Conservation (phyloP, 108 stramenopile species). For the Epithemia pelagica region DNA sequence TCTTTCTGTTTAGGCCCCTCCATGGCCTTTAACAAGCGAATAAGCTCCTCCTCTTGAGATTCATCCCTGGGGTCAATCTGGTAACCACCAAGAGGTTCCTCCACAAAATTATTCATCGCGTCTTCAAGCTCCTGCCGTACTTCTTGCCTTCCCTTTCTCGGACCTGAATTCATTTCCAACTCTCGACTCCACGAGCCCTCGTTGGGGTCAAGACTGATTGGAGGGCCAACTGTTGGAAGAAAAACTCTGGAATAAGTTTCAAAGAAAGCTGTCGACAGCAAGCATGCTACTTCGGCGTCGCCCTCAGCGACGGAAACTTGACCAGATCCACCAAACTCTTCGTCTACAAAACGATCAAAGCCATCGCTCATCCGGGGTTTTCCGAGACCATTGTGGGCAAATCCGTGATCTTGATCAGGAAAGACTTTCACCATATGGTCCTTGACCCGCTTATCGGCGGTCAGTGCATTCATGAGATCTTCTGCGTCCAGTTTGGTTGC, state of each 20-base stretch:
- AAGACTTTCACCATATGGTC: constrained; percentile 83
- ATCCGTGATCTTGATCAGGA: constrained; percentile 72
- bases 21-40: constrained; percentile 30
- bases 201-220: constrained; percentile 50
- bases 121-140: constrained; percentile 66
- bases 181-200: constrained; percentile 34
- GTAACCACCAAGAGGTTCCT: constrained; percentile 44
- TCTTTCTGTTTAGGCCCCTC: constrained; percentile 29
- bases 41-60: constrained; percentile 28
- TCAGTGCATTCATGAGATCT: constrained; percentile 47
- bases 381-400: constrained; percentile 51
- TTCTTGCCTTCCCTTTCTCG: constrained; percentile 21
- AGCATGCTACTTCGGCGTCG: constrained; percentile 78
- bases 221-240: constrained; percentile 63
- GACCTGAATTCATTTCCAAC: constrained; percentile 23
- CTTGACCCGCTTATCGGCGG: constrained; percentile 55
- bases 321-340: constrained; percentile 63
- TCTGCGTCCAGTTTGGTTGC: constrained; percentile 66
- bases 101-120: constrained; percentile 44
- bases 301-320: constrained; percentile 23
- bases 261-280: constrained; percentile 81
- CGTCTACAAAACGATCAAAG: constrained; percentile 48
- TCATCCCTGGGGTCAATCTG: constrained; percentile 49
- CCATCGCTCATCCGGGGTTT: constrained; percentile 5
- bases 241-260: constrained; percentile 77